Conservation (phyloP, 1,284 basidiomycete genomes). For the Boletus austroedulis region DNA sequence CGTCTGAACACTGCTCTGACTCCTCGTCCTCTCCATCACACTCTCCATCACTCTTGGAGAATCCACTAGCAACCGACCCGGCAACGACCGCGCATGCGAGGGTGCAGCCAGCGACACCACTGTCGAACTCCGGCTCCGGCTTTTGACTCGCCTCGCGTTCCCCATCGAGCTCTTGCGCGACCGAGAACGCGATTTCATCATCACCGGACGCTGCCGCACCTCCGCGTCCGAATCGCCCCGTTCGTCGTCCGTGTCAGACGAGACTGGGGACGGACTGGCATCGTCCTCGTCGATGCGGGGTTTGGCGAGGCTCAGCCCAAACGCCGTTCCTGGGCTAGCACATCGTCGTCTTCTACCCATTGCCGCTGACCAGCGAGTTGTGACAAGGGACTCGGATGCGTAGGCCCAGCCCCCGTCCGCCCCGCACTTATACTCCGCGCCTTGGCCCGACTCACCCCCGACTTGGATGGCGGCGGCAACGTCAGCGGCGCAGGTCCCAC, state of each 20-base stretch:
- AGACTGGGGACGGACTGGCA: conserved; percentile 46
- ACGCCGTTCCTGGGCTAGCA: neutral
- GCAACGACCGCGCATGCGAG: conserved; percentile 15
- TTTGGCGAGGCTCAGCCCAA: neutral
- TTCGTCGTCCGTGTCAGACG: conserved; percentile 51
- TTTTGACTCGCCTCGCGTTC: conserved; percentile 19
- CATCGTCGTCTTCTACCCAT: conserved; percentile 47
- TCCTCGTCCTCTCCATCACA: conserved; percentile 42
- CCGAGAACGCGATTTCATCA: conserved; percentile 12
- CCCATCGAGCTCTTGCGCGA: conserved; percentile 19
- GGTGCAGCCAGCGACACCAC: conserved; percentile 52
- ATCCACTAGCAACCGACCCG: neutral
- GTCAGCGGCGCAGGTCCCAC: neutral
- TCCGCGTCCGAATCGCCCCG: conserved; percentile 29
- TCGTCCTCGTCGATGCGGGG: conserved; percentile 40
- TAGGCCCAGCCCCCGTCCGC: conserved; percentile 32
- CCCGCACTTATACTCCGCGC: conserved; percentile 28
- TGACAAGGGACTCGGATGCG: conserved; percentile 63
- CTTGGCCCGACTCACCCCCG: conserved; percentile 33
- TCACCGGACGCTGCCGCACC: neutral
- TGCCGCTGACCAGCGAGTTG: conserved; percentile 49
- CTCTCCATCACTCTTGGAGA: neutral
- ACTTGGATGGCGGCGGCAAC: neutral
- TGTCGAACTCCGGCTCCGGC: conserved; percentile 58
- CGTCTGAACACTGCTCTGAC: conserved; percentile 65